A percentile compares a stretch with the other conserved stretches of the same genome.
phyloP scores from a whole-genome alignment of 129 eudicot genomes.

The Mikania micrantha region DNA sequence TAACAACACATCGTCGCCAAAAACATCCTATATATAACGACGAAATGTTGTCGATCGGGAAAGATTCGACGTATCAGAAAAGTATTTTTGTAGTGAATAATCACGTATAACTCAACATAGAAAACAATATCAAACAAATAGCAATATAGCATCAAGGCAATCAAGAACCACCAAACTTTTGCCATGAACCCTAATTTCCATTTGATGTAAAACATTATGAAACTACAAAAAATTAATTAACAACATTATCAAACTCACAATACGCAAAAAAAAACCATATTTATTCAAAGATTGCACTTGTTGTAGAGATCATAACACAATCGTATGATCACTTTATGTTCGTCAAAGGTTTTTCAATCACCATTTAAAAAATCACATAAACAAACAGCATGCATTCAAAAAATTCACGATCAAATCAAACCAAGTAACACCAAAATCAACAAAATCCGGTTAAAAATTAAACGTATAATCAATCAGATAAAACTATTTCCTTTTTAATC shows the following conservation, averaged over 20 bases:
- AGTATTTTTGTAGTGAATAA: too few species aligned
- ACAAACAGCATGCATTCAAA: neutral
- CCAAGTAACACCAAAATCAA: neutral
- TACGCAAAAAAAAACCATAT: neutral
- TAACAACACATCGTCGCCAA: too few species aligned
- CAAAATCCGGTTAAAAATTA: neutral
- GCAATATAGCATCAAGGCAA: neutral
- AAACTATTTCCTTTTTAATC: neutral
- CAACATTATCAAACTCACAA: neutral
- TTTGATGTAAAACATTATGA: neutral
- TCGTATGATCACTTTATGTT: neutral
- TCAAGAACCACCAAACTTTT: neutral
- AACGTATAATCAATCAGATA: neutral
- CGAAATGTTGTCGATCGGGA: too few species aligned
- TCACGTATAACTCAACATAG: neutral
- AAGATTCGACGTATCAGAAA: too few species aligned
- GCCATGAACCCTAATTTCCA: constrained; percentile 1
- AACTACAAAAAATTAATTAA: neutral
- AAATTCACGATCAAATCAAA: neutral
- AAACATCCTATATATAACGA: too few species aligned
- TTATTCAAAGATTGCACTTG: neutral
- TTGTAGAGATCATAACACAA: neutral
- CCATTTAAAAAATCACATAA: too few species aligned
- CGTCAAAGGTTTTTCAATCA: neutral
- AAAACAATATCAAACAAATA: neutral